Percentiles rank a stretch among this genome's conserved stretches.
phyloP scores from a whole-genome alignment of 768 basidiomycete species.

The Trametes meyenii region DNA sequence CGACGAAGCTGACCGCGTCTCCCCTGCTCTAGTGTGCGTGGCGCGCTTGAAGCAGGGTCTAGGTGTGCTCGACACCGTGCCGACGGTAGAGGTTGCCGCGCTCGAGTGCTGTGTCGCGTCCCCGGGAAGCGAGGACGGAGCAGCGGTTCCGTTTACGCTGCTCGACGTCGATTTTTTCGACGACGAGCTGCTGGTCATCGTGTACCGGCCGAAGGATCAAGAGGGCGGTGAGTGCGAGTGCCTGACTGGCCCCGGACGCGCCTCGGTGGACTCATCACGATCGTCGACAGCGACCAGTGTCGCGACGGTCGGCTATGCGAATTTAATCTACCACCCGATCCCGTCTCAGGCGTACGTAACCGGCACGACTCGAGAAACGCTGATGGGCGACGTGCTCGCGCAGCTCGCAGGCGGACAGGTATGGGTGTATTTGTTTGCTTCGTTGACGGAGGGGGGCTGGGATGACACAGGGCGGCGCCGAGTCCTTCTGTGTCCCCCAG shows the following conservation, averaged over 20 bases:
- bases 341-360: conserved; percentile 49
- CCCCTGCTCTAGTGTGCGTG: conserved; percentile 52
- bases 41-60: conserved; percentile 53
- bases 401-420: conserved; percentile 68
- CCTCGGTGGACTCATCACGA: conserved; percentile 36
- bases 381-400: conserved; percentile 60
- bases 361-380: conserved; percentile 59
- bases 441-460: conserved; percentile 1
- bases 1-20: conserved; percentile 10
- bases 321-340: conserved; percentile 61
- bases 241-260: conserved; percentile 3
- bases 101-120: conserved; percentile 56
- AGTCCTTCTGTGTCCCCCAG: too few species aligned
- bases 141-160: conserved; percentile 48
- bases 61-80: conserved; percentile 41
- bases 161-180: conserved; percentile 81
- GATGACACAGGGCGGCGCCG: too few species aligned
- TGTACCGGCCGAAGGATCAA: conserved; percentile 53
- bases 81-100: conserved; percentile 48
- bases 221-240: conserved; percentile 43
- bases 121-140: conserved; percentile 37
- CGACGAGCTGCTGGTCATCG: conserved; percentile 65
- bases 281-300: conserved; percentile 47
- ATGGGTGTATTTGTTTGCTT: conserved; percentile 35
- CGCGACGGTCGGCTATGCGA: conserved; percentile 64